Evolutionary conservation across 176 grass and related monocot species (phyloP).

Genomic region (Ampelocalamus luodianensis): DNA sequence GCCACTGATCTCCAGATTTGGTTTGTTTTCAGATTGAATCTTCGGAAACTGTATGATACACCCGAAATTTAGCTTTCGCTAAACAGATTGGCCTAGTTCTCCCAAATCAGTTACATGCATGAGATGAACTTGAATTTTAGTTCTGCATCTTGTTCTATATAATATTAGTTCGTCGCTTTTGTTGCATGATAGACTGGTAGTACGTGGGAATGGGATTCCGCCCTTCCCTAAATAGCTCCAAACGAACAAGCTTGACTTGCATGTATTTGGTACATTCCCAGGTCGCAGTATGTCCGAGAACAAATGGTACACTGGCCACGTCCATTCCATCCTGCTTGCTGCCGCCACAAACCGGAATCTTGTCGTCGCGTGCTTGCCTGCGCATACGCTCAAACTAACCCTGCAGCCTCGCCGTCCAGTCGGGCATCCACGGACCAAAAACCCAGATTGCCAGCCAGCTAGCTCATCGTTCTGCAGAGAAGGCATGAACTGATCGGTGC

Average conservation of each 20-base stretch:
- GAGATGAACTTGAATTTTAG: background rate
- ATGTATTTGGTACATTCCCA: background rate
- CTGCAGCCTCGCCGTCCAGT: background rate
- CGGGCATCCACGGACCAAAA: background rate
- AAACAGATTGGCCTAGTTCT: background rate
- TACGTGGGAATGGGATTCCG: background rate
- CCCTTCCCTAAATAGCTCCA: slow-evolving; percentile 23
- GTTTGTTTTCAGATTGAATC: background rate
- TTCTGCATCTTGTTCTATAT: background rate
- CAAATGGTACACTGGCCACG: slow-evolving; percentile 7
- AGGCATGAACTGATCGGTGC: background rate
- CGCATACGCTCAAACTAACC: background rate
- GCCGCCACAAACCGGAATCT: background rate
- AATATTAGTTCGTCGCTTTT: too few species aligned
- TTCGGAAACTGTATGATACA: background rate
- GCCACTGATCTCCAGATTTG: background rate
- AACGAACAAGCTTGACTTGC: background rate
- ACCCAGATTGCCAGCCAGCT: background rate
- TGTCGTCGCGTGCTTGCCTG: background rate
- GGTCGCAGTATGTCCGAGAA: background rate
- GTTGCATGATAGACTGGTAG: background rate
- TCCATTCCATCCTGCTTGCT: background rate
- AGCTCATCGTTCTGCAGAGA: background rate
- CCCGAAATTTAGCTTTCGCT: background rate
- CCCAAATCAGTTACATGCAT: background rate